Evolutionary conservation across 1,284 basidiomycete genomes (phyloP), one percentile per base, ranked within the genome.

Genomic region (Phylloboletellus chloephorus): DNA sequence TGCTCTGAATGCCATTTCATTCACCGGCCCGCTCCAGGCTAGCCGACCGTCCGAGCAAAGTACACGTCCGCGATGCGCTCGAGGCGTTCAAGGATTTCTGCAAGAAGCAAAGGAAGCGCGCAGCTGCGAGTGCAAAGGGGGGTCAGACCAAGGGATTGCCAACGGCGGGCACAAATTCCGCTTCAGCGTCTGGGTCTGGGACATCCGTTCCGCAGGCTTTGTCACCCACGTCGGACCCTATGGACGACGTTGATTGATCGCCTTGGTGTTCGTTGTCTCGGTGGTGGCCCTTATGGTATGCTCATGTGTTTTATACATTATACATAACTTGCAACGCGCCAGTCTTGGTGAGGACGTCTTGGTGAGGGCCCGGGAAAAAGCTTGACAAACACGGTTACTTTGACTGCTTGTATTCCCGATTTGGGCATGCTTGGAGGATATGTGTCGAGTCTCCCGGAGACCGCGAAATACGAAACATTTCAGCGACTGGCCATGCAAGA

Each of bases 11-110:
- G 33, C 22, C 20, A n/a, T 7, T 23, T 19, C 33, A 37, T 26
- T 19, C 39, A 34, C 12, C 10, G 28, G 4, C 22, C 19, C 3
- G 0, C 16, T 25, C 29, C 35, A 80, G 79, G 31, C 43, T 82
- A 3, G 54, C 63, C 4, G 75, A 80, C 30, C 67, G 73, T 31
- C 72, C 74, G 1, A 72, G 68, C 39, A 80, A 75, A 47, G 55
- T 53, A n/a, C 63, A 76, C 45, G 56, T 80, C 22, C 54, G 61
- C 16, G 76, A 76, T 9, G 78, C 69, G 2, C 56, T 82, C 16
- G 69, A 72, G 19, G 56, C 61, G 0, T 55, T 82, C 7, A 61
- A 63, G 6, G 51, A 61, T 0, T 82, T 81, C 52, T 69, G 68
- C 34, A 73, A 74, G 49, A 46, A 56, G 3, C 77, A 82, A 50